Conservation (phyloP, 805 yeast species). For the Candida methanosorbosa region DNA sequence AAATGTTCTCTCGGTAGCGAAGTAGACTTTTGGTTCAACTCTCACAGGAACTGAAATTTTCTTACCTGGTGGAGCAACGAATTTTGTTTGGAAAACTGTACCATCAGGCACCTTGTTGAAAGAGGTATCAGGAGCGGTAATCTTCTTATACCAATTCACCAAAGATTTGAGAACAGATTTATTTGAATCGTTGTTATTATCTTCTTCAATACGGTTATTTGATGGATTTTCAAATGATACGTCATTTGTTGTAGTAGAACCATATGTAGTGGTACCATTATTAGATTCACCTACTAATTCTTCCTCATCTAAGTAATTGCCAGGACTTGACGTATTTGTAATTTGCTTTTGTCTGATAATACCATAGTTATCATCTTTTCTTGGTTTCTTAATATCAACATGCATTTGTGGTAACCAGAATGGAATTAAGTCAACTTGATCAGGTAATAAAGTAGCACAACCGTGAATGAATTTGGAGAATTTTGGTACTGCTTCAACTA, state of each 20-base stretch:
- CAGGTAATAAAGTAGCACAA: constrained; percentile 83
- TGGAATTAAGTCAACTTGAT: constrained; percentile 76
- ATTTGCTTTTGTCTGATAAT: constrained; percentile 40
- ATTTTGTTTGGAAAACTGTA: constrained; percentile 48
- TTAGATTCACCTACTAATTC: constrained; percentile 37
- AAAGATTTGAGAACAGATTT: constrained; percentile 10
- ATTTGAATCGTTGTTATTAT: constrained; percentile 4
- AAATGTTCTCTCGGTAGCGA: constrained; percentile 94
- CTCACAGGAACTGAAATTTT: constrained; percentile 87
- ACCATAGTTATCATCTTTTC: constrained; percentile 48
- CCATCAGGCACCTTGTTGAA: constrained; percentile 56
- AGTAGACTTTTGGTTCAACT: constrained; percentile 97
- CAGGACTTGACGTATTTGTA: constrained; percentile 27
- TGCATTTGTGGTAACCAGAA: constrained; percentile 98
- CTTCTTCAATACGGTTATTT: constrained; percentile 18
- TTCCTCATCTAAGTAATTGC: constrained; percentile 62
- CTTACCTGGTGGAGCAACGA: constrained; percentile 81
- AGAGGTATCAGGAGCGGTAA: constrained; percentile 32
- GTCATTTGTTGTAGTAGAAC: neutral
- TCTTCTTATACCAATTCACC: constrained; percentile 6
- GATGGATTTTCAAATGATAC: constrained; percentile 21
- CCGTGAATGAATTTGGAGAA: constrained; percentile 98
- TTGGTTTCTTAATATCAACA: constrained; percentile 88
- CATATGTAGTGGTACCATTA: too few species aligned
- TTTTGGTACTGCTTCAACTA: constrained; percentile 97